phyloP scores from a whole-genome alignment of 1,284 basidiomycete genomes.

The Hemileia vastatrix region DNA sequence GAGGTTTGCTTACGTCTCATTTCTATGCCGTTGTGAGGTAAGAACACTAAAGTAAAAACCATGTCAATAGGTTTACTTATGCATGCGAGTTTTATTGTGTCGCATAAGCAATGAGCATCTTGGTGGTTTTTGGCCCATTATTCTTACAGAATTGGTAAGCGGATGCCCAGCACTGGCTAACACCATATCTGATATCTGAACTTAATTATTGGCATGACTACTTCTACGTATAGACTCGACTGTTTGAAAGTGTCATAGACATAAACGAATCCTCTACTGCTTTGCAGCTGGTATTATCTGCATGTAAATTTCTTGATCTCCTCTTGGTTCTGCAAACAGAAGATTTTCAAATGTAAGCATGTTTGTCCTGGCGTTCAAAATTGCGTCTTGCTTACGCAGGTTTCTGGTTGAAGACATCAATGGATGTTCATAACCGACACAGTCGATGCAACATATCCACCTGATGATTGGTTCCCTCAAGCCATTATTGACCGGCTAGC shows the following conservation, averaged over 20 bases:
- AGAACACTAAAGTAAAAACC: background rate
- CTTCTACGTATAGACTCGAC: slow-evolving; percentile 49
- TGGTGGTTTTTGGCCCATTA: slow-evolving; percentile 91
- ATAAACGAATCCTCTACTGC: slow-evolving; percentile 29
- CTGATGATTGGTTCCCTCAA: slow-evolving; percentile 69
- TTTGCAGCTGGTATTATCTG: slow-evolving; percentile 68
- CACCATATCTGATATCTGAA: background rate
- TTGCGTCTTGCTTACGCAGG: slow-evolving; percentile 1
- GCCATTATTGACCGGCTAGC: slow-evolving; percentile 83
- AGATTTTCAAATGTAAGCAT: slow-evolving; percentile 85
- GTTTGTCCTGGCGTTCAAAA: background rate
- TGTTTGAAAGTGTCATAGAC: slow-evolving; percentile 50
- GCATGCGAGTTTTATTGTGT: slow-evolving; percentile 79
- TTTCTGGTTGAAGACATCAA: slow-evolving; percentile 60
- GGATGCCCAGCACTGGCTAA: background rate
- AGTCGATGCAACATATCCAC: slow-evolving; percentile 81
- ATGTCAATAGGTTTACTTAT: slow-evolving; percentile 58
- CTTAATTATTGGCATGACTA: slow-evolving; percentile 47
- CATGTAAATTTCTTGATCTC: slow-evolving; percentile 87
- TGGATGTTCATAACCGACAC: slow-evolving; percentile 99
- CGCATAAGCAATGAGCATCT: slow-evolving; percentile 85
- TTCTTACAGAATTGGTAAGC: slow-evolving; percentile 78
- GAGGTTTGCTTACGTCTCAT: slow-evolving; percentile 54
- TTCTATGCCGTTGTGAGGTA: background rate
- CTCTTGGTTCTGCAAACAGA: slow-evolving; percentile 84